phyloP scores from a whole-genome alignment of 768 basidiomycete genomes.

The Lentinula detonsa region DNA sequence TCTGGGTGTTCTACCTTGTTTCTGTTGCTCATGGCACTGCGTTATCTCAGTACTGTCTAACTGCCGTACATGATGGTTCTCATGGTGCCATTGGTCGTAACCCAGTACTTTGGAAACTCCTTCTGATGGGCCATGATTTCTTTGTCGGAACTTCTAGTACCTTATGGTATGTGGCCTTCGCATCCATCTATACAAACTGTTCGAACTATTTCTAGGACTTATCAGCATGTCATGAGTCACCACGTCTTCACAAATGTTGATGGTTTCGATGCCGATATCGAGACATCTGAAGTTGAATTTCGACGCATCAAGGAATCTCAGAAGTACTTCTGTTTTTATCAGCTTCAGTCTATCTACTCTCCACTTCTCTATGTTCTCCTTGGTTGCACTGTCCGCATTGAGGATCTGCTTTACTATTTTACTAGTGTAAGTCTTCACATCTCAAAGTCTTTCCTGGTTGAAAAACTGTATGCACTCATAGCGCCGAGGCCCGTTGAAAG shows the following conservation, averaged over 20 bases:
- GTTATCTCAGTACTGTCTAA: neutral
- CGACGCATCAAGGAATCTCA: neutral
- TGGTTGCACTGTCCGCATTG: neutral
- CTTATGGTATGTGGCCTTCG: neutral
- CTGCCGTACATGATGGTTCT: slow-evolving; percentile 1
- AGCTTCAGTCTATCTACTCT: neutral
- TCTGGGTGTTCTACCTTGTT: neutral
- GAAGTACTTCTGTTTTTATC: neutral
- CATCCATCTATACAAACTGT: neutral
- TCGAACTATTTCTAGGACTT: neutral
- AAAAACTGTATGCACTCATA: neutral
- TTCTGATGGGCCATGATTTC: neutral
- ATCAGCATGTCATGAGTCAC: neutral
- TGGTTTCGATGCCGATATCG: neutral
- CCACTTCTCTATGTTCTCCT: neutral
- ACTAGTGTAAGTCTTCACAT: no score
- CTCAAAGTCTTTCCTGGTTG: no score
- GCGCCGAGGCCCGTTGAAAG: neutral
- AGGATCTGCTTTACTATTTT: neutral
- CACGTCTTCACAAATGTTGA: neutral
- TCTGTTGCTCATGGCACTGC: neutral
- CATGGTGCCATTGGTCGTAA: neutral
- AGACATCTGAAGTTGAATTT: neutral
- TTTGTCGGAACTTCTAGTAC: neutral
- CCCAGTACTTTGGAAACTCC: neutral